Base-by-base conservation (phyloP, 192 early-diverging fungal species). In the Backusella parvicylindrica region DNA sequence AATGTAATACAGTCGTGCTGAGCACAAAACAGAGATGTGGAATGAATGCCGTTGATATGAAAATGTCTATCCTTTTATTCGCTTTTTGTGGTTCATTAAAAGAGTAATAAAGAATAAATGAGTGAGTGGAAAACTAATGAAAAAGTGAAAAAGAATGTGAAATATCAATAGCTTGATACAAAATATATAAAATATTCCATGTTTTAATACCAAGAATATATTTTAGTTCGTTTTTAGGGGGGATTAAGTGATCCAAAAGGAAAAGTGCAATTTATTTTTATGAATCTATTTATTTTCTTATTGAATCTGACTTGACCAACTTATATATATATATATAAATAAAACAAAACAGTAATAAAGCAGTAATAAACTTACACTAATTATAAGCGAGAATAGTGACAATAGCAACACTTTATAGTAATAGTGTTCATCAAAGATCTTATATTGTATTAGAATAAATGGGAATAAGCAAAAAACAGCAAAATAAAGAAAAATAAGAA, bases 1-100 rank as follows among this genome's bases (percentile, higher is more conserved):
- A 60, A 28, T 60, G 53, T 60, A 60, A 60, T 60, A 60, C 53
- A 60, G n/a, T 50, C n/a, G 53, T 60, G 28, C 53, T 60, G 53
- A 60, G n/a, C 53, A 60, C 53, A 28, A 60, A 60, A 60, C 9
- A 60, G 11, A 12, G 26, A 60, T 21, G 53, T 26, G 11, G 11
- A 28, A 11, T 60, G 21, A 60, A 60, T 13, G n/a, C 53, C 53
- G 28, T 60, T 60, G 53, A n/a, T 60, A 47, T 47, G 15, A 47
- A 2, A 6, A 60, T 60, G 53, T 60, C 53, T 12, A 60, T 15
- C 49, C n/a, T 50, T 50, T n/a, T 26, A 60, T 23, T 26, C 23
- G 13, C 53, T 28, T 5, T 26, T 60, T 60, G 26, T 60, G 53
- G 23, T 28, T 60, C 53, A 60, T 60, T 60, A 60, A 60, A 60